Base-by-base conservation (phyloP, 2,329 filamentous ascomycete species). In the Neurospora sp. region DNA sequence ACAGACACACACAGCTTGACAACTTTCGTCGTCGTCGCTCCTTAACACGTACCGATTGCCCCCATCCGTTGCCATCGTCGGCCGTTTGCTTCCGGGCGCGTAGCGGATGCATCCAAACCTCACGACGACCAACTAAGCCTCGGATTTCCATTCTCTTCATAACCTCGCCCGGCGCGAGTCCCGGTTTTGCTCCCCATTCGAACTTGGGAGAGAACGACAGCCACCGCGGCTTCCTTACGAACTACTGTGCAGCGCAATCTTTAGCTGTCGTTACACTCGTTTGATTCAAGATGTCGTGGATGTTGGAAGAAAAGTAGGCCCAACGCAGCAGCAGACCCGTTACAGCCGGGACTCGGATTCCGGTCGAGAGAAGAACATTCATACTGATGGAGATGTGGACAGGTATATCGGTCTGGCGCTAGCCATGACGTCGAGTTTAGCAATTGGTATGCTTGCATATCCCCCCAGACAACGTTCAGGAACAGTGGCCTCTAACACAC, bases 391-490 rank as follows among this genome's bases (percentile, higher is more conserved):
- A 57, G 37, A 70, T 73, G 62, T 71, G 67, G 73, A 72, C 77
- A 92, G 91, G 84, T 93, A 93, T 78, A 88, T 93, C 77, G 91
- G 91, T 78, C 83, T 93, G 81, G 88, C 87, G 71, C 82, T 93
- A 80, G 91, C 91, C 84, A 89, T 93, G 78, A 85, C 86, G 72
- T 92, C 90, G 43, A 92, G 90, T 75, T 82, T 92, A 78, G 90
- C 90, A 74, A 93, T 93, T 81, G 91, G 91, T 91, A 86, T 76
- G 85, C 68, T 70, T 43, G 28, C 52, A 62, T 62, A 62, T 36
- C 3, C 52, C 28, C 28, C 28, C 52, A 62, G 15, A 36, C 15
- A 62, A 36, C 52, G 52, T 36, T 62, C 28, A 62, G 12, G 52
- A 17, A 62, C 15, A 33, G 12, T 36, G 15, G 52, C 28, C 52